These are phyloP conservation scores for Xylaria longipes DNA, from an alignment of 495 filamentous ascomycete species.

Conservation along the genomic window DNA sequence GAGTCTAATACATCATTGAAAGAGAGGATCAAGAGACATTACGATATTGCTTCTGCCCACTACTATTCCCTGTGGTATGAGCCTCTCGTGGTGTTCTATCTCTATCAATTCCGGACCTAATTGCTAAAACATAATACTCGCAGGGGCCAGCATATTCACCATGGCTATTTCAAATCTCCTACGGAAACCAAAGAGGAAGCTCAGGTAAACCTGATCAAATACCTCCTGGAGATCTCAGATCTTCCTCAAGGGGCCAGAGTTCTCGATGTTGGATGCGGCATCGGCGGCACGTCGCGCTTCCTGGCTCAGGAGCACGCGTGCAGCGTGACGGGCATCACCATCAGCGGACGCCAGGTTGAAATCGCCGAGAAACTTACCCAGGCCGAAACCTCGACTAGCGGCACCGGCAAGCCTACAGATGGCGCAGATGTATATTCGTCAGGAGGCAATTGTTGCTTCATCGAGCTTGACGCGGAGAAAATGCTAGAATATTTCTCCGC, in stretches of 20 bases:
- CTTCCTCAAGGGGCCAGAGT: conserved; percentile 45
- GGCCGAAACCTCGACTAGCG: conserved; percentile 33
- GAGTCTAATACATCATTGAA: conserved; percentile 61
- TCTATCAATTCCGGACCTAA: neutral
- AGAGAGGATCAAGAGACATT: conserved; percentile 63
- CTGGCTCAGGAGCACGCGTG: conserved; percentile 54
- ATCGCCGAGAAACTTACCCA: conserved; percentile 53
- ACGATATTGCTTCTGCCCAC: conserved; percentile 64
- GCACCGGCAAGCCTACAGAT: conserved; percentile 19
- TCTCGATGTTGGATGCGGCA: conserved; percentile 63
- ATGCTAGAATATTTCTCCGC: conserved; percentile 58
- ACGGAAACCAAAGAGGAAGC: conserved; percentile 57
- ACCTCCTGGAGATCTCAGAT: conserved; percentile 54
- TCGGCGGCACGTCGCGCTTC: conserved; percentile 61
- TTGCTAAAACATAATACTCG: neutral
- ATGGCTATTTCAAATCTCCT: conserved; percentile 57
- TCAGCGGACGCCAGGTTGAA: conserved; percentile 61
- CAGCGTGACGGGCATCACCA: conserved; percentile 62
- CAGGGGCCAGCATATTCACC: conserved; percentile 68
- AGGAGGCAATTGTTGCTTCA: conserved; percentile 52
- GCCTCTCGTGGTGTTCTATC: neutral
- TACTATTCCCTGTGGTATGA: conserved; percentile 58
- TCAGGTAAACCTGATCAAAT: conserved; percentile 57
- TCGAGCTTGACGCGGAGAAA: conserved; percentile 65
- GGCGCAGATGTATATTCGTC: conserved; percentile 45